A percentile compares a stretch with the other conserved stretches of the same genome.
phyloP scores from a whole-genome alignment of 768 basidiomycete species.

The Suillus tomentosus region DNA sequence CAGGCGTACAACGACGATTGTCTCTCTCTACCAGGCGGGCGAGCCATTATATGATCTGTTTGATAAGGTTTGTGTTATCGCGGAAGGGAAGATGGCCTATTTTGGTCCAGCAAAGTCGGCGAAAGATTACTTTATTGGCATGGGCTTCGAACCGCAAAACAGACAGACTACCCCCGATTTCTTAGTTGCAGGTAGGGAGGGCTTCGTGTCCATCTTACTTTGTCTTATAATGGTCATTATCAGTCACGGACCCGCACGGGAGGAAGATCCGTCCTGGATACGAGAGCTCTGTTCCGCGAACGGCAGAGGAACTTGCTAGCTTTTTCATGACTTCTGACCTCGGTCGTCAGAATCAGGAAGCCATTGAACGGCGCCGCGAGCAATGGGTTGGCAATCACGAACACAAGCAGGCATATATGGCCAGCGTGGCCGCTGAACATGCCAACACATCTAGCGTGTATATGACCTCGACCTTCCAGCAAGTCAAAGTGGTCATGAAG shows the following conservation, averaged over 20 bases:
- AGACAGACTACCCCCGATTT: conserved; percentile 68
- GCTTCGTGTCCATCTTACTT: neutral
- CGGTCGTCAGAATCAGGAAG: conserved; percentile 43
- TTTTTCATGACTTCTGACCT: conserved; percentile 44
- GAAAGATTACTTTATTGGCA: conserved; percentile 56
- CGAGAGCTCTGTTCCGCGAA: conserved; percentile 36
- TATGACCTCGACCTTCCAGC: conserved; percentile 49
- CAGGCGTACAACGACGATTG: conserved; percentile 57
- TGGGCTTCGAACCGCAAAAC: conserved; percentile 58
- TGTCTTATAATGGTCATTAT: neutral
- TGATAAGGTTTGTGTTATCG: conserved; percentile 69
- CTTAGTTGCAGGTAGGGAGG: conserved; percentile 38
- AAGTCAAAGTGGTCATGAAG: conserved; percentile 46
- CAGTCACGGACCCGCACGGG: conserved; percentile 62
- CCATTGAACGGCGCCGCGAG: conserved; percentile 49
- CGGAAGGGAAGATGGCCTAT: conserved; percentile 62
- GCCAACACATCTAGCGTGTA: conserved; percentile 46
- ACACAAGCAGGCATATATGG: conserved; percentile 43
- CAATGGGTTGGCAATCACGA: conserved; percentile 49
- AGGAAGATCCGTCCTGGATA: conserved; percentile 46
- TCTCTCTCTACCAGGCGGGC: conserved; percentile 85
- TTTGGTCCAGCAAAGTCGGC: conserved; percentile 58
- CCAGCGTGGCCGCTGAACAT: conserved; percentile 53
- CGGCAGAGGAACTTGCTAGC: conserved; percentile 58
- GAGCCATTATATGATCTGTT: conserved; percentile 67